Percentiles rank a stretch among this genome's conserved stretches.
Evolutionary conservation across 805 yeast species (phyloP).

Genomic region (Wickerhamomyces sydowiorum): DNA sequence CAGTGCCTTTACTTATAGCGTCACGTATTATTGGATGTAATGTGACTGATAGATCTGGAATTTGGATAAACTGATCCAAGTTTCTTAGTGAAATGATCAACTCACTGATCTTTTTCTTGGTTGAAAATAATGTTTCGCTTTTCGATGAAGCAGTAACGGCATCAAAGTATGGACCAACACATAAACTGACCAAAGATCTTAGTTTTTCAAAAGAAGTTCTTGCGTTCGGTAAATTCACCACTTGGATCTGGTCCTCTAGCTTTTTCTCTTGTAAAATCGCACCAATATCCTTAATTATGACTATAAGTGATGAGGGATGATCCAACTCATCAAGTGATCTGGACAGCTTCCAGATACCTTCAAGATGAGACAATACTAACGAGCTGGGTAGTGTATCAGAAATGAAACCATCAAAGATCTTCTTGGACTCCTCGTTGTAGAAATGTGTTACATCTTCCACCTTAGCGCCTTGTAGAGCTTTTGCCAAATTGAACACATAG

Average conservation of each 20-base stretch:
- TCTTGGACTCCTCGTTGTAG: conserved; percentile 13
- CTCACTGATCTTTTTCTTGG: conserved; percentile 64
- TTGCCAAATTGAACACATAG: conserved; percentile 23
- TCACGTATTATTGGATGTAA: conserved; percentile 47
- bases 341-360: conserved; percentile 11
- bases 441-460: conserved; percentile 22
- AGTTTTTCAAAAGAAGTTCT: conserved; percentile 42
- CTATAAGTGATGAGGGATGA: conserved; percentile 22
- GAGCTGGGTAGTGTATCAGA: conserved; percentile 18
- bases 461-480: conserved; percentile 23
- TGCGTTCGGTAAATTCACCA: conserved; percentile 27
- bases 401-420: conserved; percentile 14
- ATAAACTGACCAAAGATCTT: conserved; percentile 54
- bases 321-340: conserved; percentile 6
- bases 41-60: conserved; percentile 53
- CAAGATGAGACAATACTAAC: conserved; percentile 17
- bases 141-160: conserved; percentile 27
- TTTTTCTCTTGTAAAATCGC: conserved; percentile 16
- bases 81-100: conserved; percentile 61
- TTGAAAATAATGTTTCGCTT: conserved; percentile 33
- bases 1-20: conserved; percentile 31
- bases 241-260: conserved; percentile 28
- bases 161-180: conserved; percentile 68
- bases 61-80: conserved; percentile 58
- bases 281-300: conserved; percentile 40